phyloP scores from a whole-genome alignment of 305 asterid genomes.

The Solanum chacoense region DNA sequence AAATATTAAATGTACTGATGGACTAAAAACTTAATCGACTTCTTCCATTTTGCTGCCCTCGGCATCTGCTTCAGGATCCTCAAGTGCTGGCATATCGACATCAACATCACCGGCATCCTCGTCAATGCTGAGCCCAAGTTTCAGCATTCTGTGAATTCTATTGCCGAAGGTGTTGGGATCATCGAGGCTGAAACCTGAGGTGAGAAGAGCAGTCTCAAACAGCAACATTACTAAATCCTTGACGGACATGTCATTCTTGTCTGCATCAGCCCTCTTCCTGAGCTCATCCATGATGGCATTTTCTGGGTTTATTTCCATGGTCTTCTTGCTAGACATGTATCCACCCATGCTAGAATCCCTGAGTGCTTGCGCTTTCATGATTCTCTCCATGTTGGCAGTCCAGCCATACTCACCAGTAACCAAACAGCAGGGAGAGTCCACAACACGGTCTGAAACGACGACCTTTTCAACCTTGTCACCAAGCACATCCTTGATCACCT shows the following conservation, averaged over 20 bases:
- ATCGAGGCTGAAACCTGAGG: slow-evolving; percentile 69
- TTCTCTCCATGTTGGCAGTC: slow-evolving; percentile 45
- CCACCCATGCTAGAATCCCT: slow-evolving; percentile 27
- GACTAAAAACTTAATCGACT: slow-evolving; percentile 2
- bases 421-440: slow-evolving; percentile 25
- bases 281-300: slow-evolving; percentile 25
- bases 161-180: slow-evolving; percentile 67
- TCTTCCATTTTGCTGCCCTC: slow-evolving; percentile 22
- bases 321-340: slow-evolving; percentile 24
- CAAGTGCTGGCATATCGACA: slow-evolving; percentile 7
- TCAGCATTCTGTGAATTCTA: slow-evolving; percentile 63
- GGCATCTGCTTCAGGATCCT: slow-evolving; percentile 14
- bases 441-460: slow-evolving; percentile 23
- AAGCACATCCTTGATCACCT: slow-evolving; percentile 20
- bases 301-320: slow-evolving; percentile 22
- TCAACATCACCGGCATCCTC: slow-evolving; percentile 29
- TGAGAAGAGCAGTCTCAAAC: slow-evolving; percentile 55
- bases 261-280: slow-evolving; percentile 23
- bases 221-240: slow-evolving; percentile 59
- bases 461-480: slow-evolving; percentile 27
- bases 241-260: slow-evolving; percentile 50
- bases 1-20: neutral
- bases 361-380: slow-evolving; percentile 30
- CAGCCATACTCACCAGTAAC: slow-evolving; percentile 25
- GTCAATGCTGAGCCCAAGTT: slow-evolving; percentile 64